phyloP scores from a whole-genome alignment of 164 flowering plant genomes.

The Paratinospora sagittata region DNA sequence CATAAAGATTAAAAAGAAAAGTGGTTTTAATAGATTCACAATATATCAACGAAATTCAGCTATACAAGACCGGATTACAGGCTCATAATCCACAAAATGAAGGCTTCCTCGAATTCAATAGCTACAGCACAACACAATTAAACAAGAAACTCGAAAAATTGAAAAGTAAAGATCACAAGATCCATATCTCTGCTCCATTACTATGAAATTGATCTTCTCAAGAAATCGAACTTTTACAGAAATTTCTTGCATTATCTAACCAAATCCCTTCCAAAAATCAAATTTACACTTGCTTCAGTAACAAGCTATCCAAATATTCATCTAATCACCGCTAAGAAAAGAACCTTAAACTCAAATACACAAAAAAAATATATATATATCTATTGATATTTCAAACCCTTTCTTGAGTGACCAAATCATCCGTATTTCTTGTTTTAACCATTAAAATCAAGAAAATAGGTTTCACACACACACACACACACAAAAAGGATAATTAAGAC shows the following conservation, averaged over 20 bases:
- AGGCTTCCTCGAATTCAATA: neutral
- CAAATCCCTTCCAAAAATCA: no score
- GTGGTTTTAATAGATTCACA: neutral
- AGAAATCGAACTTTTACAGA: no score
- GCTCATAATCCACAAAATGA: neutral
- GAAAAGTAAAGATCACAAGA: neutral
- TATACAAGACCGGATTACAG: neutral
- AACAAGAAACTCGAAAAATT: neutral
- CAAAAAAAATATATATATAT: no score
- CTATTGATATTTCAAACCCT: neutral
- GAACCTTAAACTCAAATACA: neutral
- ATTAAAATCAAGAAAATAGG: neutral
- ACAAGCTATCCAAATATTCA: neutral
- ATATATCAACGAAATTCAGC: neutral
- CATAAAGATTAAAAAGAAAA: neutral
- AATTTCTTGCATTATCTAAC: no score
- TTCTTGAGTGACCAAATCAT: neutral
- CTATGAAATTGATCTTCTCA: neutral
- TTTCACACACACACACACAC: neutral
- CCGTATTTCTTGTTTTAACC: slow-evolving; percentile 2
- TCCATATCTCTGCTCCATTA: neutral
- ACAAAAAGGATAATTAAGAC: neutral
- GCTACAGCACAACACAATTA: neutral
- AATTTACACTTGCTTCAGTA: no score
- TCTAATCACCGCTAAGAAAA: neutral